phyloP scores from a whole-genome alignment of 108 stramenopile genomes.

The Schizochytrium sp. region DNA sequence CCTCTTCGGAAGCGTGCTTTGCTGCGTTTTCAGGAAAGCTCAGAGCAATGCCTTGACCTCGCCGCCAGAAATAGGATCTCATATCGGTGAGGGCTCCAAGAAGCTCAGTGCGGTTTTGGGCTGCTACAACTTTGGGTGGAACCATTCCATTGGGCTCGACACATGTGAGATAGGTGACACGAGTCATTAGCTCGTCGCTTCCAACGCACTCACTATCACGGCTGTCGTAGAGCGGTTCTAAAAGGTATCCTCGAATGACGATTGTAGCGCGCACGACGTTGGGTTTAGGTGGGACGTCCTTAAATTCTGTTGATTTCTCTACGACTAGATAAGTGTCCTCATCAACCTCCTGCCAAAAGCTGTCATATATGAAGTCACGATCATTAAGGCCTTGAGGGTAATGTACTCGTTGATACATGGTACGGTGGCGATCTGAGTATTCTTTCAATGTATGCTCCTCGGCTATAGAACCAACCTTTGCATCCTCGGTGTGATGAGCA shows the following conservation, averaged over 20 bases:
- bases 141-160: slow-evolving; percentile 33
- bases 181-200: not conserved
- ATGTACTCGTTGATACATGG: slow-evolving; percentile 20
- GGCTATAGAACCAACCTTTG: slow-evolving; percentile 40
- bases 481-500: not conserved
- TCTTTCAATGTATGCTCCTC: slow-evolving; percentile 16
- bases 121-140: slow-evolving; percentile 28
- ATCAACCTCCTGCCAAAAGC: slow-evolving; percentile 12
- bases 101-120: slow-evolving; percentile 49
- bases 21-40: not conserved
- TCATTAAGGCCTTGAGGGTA: slow-evolving; percentile 48
- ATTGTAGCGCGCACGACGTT: slow-evolving; percentile 52
- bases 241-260: slow-evolving; percentile 40
- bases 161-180: slow-evolving; percentile 44
- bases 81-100: slow-evolving; percentile 32
- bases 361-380: slow-evolving; percentile 44
- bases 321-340: slow-evolving; percentile 4
- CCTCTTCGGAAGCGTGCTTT: not conserved
- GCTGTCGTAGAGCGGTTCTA: slow-evolving; percentile 51
- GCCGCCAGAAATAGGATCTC: not conserved
- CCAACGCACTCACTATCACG: not conserved
- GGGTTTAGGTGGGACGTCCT: not conserved
- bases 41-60: not conserved
- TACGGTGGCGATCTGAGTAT: slow-evolving; percentile 27
- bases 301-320: not conserved